These are phyloP conservation scores for Aspergillus latus DNA, from an alignment of 2,329 filamentous ascomycete genomes.

Conservation along the genomic window DNA sequence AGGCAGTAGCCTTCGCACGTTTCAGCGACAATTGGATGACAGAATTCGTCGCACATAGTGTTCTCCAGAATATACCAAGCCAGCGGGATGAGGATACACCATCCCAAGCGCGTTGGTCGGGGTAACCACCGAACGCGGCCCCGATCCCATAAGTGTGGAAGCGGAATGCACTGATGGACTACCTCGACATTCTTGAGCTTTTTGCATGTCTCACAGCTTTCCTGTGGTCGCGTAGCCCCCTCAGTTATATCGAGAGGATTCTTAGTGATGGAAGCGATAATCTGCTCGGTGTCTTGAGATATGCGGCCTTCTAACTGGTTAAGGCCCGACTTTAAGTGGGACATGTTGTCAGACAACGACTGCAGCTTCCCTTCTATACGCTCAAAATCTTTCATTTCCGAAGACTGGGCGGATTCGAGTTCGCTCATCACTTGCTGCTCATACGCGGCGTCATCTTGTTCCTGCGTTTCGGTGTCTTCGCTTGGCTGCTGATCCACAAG, in stretches of 20 bases:
- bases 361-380: slow-evolving; percentile 41
- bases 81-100: slow-evolving; percentile 41
- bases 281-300: slow-evolving; percentile 23
- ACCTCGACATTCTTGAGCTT: slow-evolving; percentile 26
- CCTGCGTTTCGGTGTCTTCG: slow-evolving; percentile 27
- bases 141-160: slow-evolving; percentile 39
- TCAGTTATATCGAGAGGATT: slow-evolving; percentile 1
- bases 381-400: slow-evolving; percentile 35
- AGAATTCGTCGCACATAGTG: slow-evolving; percentile 52
- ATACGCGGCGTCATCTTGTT: slow-evolving; percentile 34
- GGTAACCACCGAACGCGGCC: slow-evolving; percentile 29
- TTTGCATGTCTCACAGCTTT: slow-evolving; percentile 27
- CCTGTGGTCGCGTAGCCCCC: slow-evolving; percentile 6
- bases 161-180: slow-evolving; percentile 30
- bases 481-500: slow-evolving; percentile 36
- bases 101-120: slow-evolving; percentile 41
- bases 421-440: slow-evolving; percentile 32
- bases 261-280: slow-evolving; percentile 18
- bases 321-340: slow-evolving; percentile 43
- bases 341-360: slow-evolving; percentile 41
- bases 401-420: slow-evolving; percentile 20
- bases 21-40: slow-evolving; percentile 50
- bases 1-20: slow-evolving; percentile 53
- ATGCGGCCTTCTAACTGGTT: slow-evolving; percentile 41
- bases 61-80: slow-evolving; percentile 53